Conservation (phyloP, 148 eudicot species). For the Camellia granthamiana region DNA sequence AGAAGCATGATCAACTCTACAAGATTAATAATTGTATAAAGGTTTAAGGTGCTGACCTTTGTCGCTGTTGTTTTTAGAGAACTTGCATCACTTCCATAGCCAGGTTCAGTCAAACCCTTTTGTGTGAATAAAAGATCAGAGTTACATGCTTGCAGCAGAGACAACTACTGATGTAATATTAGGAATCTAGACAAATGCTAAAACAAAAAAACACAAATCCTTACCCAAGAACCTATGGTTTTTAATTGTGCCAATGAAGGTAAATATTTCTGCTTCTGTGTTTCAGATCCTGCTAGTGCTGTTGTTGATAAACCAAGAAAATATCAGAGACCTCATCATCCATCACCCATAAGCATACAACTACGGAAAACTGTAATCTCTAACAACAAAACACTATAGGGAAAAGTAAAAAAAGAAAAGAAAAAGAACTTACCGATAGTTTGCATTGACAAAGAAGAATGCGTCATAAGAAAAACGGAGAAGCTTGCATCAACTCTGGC, state of each 20-base stretch:
- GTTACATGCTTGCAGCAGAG: not conserved
- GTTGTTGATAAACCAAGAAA: conserved; percentile 31
- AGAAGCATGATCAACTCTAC: not conserved
- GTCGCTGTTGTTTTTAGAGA: conserved; percentile 72
- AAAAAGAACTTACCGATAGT: conserved; percentile 60
- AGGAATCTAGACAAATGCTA: not conserved
- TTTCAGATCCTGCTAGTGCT: conserved; percentile 81
- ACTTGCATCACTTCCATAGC: conserved; percentile 97
- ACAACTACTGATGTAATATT: not conserved
- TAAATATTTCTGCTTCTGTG: conserved; percentile 72
- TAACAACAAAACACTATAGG: not conserved
- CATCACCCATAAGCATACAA: not conserved
- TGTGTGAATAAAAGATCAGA: not conserved
- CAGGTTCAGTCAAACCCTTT: conserved; percentile 91
- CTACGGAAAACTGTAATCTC: not conserved
- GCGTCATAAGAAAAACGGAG: conserved; percentile 85
- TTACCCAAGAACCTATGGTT: conserved; percentile 81
- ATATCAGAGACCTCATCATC: not conserved
- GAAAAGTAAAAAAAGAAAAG: not conserved
- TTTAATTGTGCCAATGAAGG: conserved; percentile 75
- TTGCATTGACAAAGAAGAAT: conserved; percentile 90
- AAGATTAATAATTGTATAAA: conserved; percentile 1
- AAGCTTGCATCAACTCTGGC: conserved; percentile 97
- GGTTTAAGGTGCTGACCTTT: conserved; percentile 43
- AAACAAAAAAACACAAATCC: not conserved